These are phyloP conservation scores for Centaurea solstitialis DNA, from an alignment of 129 eudicot species.

Conservation along the genomic window DNA sequence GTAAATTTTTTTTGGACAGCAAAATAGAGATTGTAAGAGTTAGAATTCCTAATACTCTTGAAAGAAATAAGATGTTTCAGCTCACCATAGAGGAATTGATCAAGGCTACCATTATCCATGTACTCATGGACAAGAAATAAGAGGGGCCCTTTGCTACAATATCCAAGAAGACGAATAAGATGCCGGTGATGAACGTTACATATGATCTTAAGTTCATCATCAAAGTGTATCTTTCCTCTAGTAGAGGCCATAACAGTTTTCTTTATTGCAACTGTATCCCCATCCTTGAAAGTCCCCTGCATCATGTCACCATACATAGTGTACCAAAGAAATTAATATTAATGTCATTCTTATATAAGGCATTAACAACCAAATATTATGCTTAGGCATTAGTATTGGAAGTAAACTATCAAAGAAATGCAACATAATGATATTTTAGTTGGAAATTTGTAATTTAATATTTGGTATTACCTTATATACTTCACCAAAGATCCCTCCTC, in stretches of 20 bases:
- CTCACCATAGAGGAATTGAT: slow-evolving; percentile 59
- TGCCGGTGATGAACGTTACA: slow-evolving; percentile 70
- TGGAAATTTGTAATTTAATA: not conserved
- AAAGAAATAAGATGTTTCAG: not conserved
- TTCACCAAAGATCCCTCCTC: slow-evolving; percentile 67
- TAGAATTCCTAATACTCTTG: not conserved
- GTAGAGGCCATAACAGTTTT: slow-evolving; percentile 38
- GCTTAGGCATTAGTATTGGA: not conserved
- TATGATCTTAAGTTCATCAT: slow-evolving; percentile 63
- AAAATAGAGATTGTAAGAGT: slow-evolving; percentile 1
- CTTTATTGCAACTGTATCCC: slow-evolving; percentile 57
- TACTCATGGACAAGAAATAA: slow-evolving; percentile 59
- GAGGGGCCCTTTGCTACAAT: slow-evolving; percentile 58
- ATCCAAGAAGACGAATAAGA: slow-evolving; percentile 63
- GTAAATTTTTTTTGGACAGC: too few relatives aligned
- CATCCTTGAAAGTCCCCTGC: slow-evolving; percentile 59
- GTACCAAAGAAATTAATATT: not conserved
- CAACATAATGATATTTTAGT: not conserved
- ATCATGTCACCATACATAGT: slow-evolving; percentile 1
- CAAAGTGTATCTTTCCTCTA: slow-evolving; percentile 52
- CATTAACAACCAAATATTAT: not conserved
- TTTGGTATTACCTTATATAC: slow-evolving; percentile 35
- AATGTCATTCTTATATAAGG: not conserved
- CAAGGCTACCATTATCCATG: slow-evolving; percentile 81
- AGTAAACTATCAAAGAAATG: not conserved